Conservation (phyloP, 2,329 filamentous ascomycete species). For the Neoarthrinium moseri region DNA sequence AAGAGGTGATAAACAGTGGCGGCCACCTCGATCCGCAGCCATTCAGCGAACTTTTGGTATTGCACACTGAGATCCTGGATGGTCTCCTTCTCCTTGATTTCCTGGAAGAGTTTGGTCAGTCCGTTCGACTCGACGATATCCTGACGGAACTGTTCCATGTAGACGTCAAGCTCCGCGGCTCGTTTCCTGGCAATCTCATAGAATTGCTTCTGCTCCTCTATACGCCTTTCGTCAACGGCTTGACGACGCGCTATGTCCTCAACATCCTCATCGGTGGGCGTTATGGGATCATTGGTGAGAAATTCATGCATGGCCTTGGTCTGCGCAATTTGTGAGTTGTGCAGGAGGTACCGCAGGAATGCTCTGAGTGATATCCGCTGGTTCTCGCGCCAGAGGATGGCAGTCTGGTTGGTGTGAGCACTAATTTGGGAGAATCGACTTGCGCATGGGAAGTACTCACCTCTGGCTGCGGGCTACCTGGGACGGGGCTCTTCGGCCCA, state of each 20-base stretch:
- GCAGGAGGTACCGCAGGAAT: constrained; percentile 81
- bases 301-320: constrained; percentile 86
- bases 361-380: constrained; percentile 90
- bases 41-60: constrained; percentile 97
- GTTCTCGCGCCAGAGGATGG: constrained; percentile 77
- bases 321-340: constrained; percentile 79
- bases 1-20: constrained; percentile 97
- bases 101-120: constrained; percentile 85
- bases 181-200: constrained; percentile 92
- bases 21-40: constrained; percentile 94
- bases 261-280: constrained; percentile 76
- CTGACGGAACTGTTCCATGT: constrained; percentile 87
- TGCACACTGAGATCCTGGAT: constrained; percentile 89
- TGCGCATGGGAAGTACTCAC: constrained; percentile 13
- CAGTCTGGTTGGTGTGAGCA: constrained; percentile 40
- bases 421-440: constrained; percentile 14
- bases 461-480: constrained; percentile 27
- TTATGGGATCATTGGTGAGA: constrained; percentile 69
- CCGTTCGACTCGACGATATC: constrained; percentile 74
- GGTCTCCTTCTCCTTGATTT: constrained; percentile 86
- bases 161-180: constrained; percentile 89
- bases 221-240: constrained; percentile 78
- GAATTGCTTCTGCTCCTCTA: constrained; percentile 91
- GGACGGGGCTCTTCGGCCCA: constrained; percentile 29
- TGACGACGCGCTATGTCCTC: constrained; percentile 79